Base-by-base conservation (phyloP, 768 basidiomycete genomes). In the Podaxis sp. region DNA sequence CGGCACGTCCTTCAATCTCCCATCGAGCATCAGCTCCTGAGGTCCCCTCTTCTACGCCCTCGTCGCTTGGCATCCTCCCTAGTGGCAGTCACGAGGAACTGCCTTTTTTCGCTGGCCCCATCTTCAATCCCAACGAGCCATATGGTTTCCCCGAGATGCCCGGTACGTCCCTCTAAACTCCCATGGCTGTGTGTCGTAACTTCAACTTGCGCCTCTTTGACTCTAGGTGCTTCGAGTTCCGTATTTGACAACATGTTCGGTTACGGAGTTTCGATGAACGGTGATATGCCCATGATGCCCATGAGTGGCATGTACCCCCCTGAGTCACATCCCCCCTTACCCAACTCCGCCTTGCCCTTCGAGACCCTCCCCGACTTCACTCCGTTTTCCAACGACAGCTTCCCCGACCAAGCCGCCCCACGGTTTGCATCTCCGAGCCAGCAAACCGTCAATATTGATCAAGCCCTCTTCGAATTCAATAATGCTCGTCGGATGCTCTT, bases 401-500 rank as follows among this genome's bases (percentile, higher is more conserved):
- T 39, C n/a, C 19, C 46, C 19, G 61, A 63, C 7, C 54, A 53
- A 1, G 13, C 54, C 15, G 24, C 49, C 3, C 19, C 38, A 19
- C 55, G 39, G 11, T 56, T 30, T 49, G 22, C 19, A 19, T 22
- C 55, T 4, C 46, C 61, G 17, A 51, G 74, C 44, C 80, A 83
- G 65, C 77, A 75, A 60, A 70, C 73, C 38, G 72, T 82, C 44
- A 83, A 85, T 66, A 79, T 82, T 59, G 83, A 86, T 40, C 82
- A 87, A 65, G 83, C 90, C 57, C 76, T 86, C 67, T 89, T 92
- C 73, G 93, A 92, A 73, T 92, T 93, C 71, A 83, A 85, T 57
- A 80, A 87, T 64, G 87, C 92, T 64, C 84, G 85, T 22, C 83
- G 83, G 67, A 76, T 87, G 63, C 87, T 91, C 68, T 87, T 84